phyloP scores from a whole-genome alignment of 2,329 filamentous ascomycete species.

The Dactylonectria estremocensis region DNA sequence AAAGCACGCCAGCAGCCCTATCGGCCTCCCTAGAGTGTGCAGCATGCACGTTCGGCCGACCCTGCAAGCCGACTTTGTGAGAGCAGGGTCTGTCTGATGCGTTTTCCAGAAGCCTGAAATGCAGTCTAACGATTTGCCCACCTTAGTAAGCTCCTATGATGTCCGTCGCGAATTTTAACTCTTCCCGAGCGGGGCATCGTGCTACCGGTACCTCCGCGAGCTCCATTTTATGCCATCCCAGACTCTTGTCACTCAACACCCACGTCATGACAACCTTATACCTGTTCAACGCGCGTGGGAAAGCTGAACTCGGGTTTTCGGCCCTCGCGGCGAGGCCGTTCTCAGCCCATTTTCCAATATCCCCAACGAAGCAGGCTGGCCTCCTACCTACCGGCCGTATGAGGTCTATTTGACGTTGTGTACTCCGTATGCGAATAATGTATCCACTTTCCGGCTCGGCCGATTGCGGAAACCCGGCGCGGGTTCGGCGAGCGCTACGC shows the following conservation, averaged over 20 bases:
- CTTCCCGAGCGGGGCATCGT: no score
- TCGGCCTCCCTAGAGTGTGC: no score
- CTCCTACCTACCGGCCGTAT: no score
- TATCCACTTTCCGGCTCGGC: neutral
- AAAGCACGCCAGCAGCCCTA: neutral
- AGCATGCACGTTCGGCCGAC: slow-evolving; percentile 8
- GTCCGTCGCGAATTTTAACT: no score
- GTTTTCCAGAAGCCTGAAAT: neutral
- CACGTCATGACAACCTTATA: no score
- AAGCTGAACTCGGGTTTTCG: neutral
- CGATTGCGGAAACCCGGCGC: slow-evolving; percentile 12
- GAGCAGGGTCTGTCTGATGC: neutral
- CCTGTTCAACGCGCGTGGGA: no score
- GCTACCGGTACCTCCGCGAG: no score
- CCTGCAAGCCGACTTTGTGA: neutral
- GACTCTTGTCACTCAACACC: no score
- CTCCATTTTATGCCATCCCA: no score
- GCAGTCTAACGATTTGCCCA: neutral
- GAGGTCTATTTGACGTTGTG: neutral
- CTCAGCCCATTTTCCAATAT: no score
- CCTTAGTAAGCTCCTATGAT: neutral
- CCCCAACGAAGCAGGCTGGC: no score
- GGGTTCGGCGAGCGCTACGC: slow-evolving; percentile 22
- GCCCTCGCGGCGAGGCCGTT: neutral
- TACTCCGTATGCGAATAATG: neutral